Percentiles rank a stretch among this genome's conserved stretches.
These are phyloP conservation scores for Venturia effusa DNA, from an alignment of 2,329 filamentous ascomycete species.

Conservation along the genomic window DNA sequence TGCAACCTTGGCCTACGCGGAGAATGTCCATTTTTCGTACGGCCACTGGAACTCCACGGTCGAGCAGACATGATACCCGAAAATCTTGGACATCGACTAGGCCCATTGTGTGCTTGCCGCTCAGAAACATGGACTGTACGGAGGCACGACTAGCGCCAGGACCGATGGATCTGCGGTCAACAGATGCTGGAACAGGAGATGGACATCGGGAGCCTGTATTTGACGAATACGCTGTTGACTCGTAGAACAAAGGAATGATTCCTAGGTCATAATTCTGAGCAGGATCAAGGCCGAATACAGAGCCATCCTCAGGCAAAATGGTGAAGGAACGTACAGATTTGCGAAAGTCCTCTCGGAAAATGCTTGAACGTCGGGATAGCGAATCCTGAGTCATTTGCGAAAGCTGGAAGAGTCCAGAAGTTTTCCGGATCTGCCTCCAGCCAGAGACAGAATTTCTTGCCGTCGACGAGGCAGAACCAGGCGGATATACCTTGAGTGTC, in stretches of 20 bases:
- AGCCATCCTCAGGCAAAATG: neutral
- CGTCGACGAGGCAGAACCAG: neutral
- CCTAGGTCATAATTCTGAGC: slow-evolving; percentile 2
- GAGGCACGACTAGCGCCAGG: neutral
- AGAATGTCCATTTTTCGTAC: slow-evolving; percentile 3
- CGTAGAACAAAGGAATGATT: neutral
- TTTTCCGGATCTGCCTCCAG: neutral
- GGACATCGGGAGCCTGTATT: neutral
- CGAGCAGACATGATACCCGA: neutral
- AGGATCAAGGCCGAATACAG: neutral
- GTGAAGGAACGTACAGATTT: slow-evolving; percentile 4
- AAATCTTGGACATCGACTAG: slow-evolving; percentile 1
- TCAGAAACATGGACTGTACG: neutral
- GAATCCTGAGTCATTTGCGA: neutral
- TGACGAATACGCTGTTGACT: neutral
- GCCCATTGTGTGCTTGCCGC: neutral
- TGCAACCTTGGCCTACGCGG: neutral
- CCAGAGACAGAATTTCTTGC: neutral
- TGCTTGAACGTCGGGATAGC: neutral
- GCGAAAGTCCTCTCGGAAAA: slow-evolving; percentile 4
- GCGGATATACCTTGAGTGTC: neutral
- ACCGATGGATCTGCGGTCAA: neutral
- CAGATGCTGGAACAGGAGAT: neutral
- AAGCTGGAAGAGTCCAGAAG: neutral
- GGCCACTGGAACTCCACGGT: neutral